Evolutionary conservation across 179 eudicot genomes (phyloP).

Genomic region (Beta corolliflora): DNA sequence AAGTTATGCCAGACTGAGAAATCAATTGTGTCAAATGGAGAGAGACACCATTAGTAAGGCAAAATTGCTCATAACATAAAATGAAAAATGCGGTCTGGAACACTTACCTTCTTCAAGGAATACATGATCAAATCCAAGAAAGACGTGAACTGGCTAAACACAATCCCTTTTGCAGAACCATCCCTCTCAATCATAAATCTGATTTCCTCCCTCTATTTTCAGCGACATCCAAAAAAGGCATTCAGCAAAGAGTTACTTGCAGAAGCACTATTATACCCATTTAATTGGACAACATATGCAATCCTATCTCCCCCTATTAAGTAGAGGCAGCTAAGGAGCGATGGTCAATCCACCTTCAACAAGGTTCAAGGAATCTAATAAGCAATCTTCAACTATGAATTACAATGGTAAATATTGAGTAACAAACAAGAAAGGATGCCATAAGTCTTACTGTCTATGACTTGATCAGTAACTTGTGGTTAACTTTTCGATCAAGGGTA

Average conservation of each 20-base stretch:
- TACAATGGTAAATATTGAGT: no score
- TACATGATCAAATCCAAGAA: conserved; percentile 89
- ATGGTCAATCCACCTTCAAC: background rate
- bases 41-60: background rate
- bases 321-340: background rate
- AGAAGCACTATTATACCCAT: background rate
- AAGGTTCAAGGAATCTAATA: background rate
- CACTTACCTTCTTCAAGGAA: conserved; percentile 68
- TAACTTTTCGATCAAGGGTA: no score
- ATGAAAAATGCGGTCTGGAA: background rate
- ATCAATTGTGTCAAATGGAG: background rate
- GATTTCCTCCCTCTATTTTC: conserved; percentile 79
- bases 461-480: no score
- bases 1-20: conserved; percentile 78
- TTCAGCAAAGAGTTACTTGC: conserved; percentile 19
- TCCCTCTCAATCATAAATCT: conserved; percentile 89
- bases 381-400: background rate
- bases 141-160: conserved; percentile 97
- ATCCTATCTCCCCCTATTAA: background rate
- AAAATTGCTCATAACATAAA: background rate
- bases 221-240: conserved; percentile 29
- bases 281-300: background rate
- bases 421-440: no score
- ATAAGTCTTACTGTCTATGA: no score
- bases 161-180: conserved; percentile 96